Base-by-base conservation (phyloP, 495 filamentous ascomycete genomes). In the Aspergillus cavernicola region DNA sequence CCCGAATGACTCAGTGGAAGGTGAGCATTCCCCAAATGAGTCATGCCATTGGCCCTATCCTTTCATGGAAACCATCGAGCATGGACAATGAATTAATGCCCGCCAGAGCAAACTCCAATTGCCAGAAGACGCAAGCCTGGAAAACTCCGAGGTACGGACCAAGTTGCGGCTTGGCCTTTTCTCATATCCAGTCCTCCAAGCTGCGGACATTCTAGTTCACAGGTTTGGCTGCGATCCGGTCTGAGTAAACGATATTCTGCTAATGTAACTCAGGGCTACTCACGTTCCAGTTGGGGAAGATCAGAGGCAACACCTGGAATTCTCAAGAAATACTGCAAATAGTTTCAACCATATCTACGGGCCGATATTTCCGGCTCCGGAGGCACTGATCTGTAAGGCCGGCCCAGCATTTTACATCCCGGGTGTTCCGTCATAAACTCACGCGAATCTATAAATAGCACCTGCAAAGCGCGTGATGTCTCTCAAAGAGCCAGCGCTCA, bases 1-100 rank as follows among this genome's bases (percentile, higher is more conserved):
- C 83, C 3, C 80, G 95, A 10, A 98, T 98, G 95, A 97, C 93
- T 35, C 92, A 97, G 71, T 97, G 92, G 92, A 98, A 97, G 82
- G 89, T 90, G 50, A 60, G 75, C 28, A 19, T 16, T 18, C n/a
- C 3, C 12, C 12, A 1, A 24, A 29, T 23, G 6, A 11, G 11
- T 22, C 2, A 31, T 31, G 1, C 28, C 5, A 1, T 26, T 2
- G 4, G 22, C 18, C n/a, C 10, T 28, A 15, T 29, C 2, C 28
- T 45, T 45, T 22, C 16, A 15, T 13, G 12, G 12, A 15, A 28
- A 49, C 15, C 8, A 15, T 38, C 24, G 15, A 31, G 18, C 5
- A 23, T 16, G 15, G 2, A 1, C 19, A 42, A 43, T 22, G 28
- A 15, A 53, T 60, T 60, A 48, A 58, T 47, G 20, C 7, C 10